These are phyloP conservation scores for Torulaspora quercuum DNA, from an alignment of 805 yeast genomes.

Conservation along the genomic window DNA sequence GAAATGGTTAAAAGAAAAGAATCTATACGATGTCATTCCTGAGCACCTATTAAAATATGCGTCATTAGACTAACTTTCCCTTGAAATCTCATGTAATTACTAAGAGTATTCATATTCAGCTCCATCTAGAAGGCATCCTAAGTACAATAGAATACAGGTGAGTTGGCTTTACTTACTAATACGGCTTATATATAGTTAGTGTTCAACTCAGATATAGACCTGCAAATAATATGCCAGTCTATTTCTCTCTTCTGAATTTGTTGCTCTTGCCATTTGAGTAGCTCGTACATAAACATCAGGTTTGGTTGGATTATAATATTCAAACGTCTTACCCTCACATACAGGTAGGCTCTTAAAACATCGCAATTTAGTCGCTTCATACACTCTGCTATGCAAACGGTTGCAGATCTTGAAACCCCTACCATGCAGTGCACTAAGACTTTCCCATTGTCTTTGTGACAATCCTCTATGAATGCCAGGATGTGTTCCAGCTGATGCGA, in stretches of 20 bases:
- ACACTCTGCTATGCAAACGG: constrained; percentile 92
- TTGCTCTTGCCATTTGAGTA: constrained; percentile 53
- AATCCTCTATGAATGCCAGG: constrained; percentile 60
- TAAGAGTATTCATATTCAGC: constrained; percentile 2
- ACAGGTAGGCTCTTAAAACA: constrained; percentile 76
- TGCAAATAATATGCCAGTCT: constrained; percentile 85
- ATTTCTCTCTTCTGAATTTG: constrained; percentile 49
- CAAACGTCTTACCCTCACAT: constrained; percentile 82
- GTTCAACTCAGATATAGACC: constrained; percentile 77
- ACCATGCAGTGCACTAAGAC: constrained; percentile 90
- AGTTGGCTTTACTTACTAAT: too few species aligned
- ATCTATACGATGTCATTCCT: constrained; percentile 63
- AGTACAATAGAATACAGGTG: too few species aligned
- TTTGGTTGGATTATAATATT: constrained; percentile 95
- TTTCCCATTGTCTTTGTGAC: constrained; percentile 43
- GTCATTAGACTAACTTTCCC: constrained; percentile 31
- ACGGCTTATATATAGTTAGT: constrained; percentile 49
- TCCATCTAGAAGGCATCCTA: too few species aligned
- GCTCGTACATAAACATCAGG: constrained; percentile 84
- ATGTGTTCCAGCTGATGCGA: constrained; percentile 59
- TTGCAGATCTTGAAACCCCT: constrained; percentile 92
- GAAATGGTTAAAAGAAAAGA: constrained; percentile 71
- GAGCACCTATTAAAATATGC: constrained; percentile 67
- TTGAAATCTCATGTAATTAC: not conserved
- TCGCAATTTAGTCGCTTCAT: constrained; percentile 70